Percentiles rank a stretch among this genome's conserved stretches.
These are phyloP conservation scores for Tuctoria greenei DNA, from an alignment of 176 grass and related monocot genomes.

Conservation along the genomic window DNA sequence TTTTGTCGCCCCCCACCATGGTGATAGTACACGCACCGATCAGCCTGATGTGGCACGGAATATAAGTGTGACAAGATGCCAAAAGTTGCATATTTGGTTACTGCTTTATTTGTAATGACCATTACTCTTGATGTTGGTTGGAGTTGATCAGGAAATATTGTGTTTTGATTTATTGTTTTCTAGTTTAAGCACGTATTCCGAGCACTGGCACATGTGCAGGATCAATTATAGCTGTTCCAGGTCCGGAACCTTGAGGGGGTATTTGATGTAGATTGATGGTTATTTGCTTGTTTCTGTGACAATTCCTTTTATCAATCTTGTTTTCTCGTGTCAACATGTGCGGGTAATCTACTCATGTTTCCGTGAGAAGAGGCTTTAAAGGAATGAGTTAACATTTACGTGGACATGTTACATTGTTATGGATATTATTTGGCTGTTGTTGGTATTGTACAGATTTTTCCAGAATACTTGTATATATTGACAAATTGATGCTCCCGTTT, in stretches of 20 bases:
- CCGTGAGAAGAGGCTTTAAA: not conserved
- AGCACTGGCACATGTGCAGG: not conserved
- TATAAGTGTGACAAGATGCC: too few species aligned
- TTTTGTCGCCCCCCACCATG: too few species aligned
- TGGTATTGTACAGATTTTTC: not conserved
- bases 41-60: not conserved
- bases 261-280: not conserved
- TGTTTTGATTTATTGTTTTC: not conserved
- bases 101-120: too few species aligned
- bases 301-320: not conserved
- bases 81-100: too few species aligned
- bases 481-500: too few species aligned
- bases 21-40: too few species aligned
- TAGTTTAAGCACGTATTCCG: not conserved
- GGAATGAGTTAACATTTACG: not conserved
- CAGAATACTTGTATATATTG: too few species aligned
- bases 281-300: not conserved
- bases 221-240: not conserved
- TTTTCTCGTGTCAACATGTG: not conserved
- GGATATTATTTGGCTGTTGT: too few species aligned
- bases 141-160: not conserved
- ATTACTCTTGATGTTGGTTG: too few species aligned
- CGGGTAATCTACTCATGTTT: not conserved
- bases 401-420: too few species aligned
- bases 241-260: too few species aligned